These are phyloP conservation scores for Cryphonectria parasitica DNA, from an alignment of 2,329 filamentous ascomycete genomes.

Conservation along the genomic window DNA sequence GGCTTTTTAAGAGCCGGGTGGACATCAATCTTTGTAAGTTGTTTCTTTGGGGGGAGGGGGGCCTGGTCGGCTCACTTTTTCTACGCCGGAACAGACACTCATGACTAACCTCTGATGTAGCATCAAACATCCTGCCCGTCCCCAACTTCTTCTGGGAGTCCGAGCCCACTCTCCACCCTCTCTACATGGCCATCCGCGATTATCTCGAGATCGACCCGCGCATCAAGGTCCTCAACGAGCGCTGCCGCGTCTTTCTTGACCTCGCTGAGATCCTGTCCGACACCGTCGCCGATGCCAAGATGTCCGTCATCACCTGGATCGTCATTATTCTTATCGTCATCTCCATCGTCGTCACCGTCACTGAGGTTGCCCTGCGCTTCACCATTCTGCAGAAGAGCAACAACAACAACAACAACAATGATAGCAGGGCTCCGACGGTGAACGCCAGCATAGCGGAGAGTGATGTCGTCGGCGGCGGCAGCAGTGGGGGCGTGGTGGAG, in stretches of 20 bases:
- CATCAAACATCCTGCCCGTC: constrained; percentile 93
- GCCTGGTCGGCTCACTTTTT: neutral
- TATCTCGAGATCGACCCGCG: constrained; percentile 97
- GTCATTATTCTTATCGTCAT: constrained; percentile 92
- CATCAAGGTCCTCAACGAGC: constrained; percentile 95
- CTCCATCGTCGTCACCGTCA: constrained; percentile 87
- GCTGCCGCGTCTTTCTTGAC: constrained; percentile 94
- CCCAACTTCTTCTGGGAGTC: constrained; percentile 99
- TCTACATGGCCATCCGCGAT: constrained; percentile 92
- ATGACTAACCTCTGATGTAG: constrained; percentile 48
- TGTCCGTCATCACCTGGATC: constrained; percentile 97
- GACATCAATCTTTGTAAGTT: constrained; percentile 95
- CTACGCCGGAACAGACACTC: neutral
- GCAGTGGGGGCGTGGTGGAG: neutral
- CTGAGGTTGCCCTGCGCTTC: constrained; percentile 87
- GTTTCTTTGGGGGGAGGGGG: no score
- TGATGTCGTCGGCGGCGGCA: neutral
- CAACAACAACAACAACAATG: constrained; percentile 29
- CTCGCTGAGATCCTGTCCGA: constrained; percentile 94
- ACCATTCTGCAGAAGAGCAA: constrained; percentile 63
- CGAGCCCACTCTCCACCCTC: constrained; percentile 90
- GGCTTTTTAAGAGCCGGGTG: constrained; percentile 89
- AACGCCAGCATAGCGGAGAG: constrained; percentile 4
- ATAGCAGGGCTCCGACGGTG: constrained; percentile 11
- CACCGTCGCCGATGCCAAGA: constrained; percentile 89